A percentile compares a stretch with the other conserved stretches of the same genome.
Evolutionary conservation across 768 basidiomycete species (phyloP).

Genomic region (Tulasnella sp.): DNA sequence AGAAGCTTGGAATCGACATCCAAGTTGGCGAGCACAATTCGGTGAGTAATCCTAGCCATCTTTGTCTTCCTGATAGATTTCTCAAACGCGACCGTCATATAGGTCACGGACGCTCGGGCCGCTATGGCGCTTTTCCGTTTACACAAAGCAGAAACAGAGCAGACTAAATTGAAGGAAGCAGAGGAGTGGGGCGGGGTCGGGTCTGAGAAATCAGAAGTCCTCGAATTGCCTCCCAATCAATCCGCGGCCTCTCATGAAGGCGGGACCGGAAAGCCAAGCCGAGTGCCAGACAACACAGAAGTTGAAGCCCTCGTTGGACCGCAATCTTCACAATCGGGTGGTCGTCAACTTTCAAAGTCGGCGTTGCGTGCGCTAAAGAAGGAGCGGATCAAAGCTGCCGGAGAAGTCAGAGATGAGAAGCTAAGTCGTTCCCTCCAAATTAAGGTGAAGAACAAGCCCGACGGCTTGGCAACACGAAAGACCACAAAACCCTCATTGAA

Average conservation of each 20-base stretch:
- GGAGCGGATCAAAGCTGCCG: background rate
- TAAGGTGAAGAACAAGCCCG: background rate
- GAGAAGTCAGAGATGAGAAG: background rate
- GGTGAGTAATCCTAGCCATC: conserved; percentile 47
- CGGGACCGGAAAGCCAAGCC: background rate
- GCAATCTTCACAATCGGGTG: background rate
- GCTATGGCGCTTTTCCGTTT: conserved; percentile 91
- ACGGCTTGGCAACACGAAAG: background rate
- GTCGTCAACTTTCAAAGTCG: background rate
- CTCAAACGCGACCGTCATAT: background rate
- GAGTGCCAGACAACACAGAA: background rate
- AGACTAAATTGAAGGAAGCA: background rate
- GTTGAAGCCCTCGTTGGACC: background rate
- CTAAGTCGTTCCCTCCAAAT: background rate
- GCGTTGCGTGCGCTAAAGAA: background rate
- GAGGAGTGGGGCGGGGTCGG: background rate
- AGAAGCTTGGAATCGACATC: conserved; percentile 75
- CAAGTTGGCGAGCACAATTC: conserved; percentile 89
- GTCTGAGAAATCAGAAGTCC: background rate
- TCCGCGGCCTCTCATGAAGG: background rate
- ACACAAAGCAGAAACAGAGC: conserved; percentile 39
- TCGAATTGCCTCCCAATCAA: background rate
- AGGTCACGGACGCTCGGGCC: conserved; percentile 92
- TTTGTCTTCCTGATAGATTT: background rate
- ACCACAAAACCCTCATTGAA: background rate